Conservation (phyloP, 208 protist genomes). For the Leishmania aethiopica region DNA sequence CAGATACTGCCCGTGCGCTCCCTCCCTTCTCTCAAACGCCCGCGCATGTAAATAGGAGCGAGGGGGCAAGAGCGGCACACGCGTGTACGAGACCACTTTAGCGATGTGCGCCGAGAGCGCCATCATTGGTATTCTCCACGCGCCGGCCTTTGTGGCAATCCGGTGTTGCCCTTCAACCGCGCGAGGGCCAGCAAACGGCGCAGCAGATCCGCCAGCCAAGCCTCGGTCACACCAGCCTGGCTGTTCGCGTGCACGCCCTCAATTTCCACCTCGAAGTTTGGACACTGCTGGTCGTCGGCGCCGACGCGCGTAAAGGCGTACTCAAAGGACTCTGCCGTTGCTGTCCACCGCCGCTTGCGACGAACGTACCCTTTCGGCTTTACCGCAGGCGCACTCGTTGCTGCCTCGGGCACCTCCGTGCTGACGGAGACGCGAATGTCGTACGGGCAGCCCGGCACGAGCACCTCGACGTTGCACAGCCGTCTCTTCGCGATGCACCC, state of each 20-base stretch:
- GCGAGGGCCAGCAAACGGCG: constrained; percentile 39
- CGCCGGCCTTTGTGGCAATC: neutral
- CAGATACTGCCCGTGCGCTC: neutral
- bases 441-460: constrained; percentile 54
- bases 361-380: constrained; percentile 41
- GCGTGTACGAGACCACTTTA: no score
- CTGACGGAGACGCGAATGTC: constrained; percentile 72
- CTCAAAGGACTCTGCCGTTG: constrained; percentile 42
- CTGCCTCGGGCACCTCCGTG: constrained; percentile 28
- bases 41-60: neutral
- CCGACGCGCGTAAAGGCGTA: constrained; percentile 73
- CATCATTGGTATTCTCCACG: neutral
- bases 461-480: constrained; percentile 64
- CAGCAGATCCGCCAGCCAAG: constrained; percentile 54
- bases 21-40: neutral
- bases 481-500: constrained; percentile 55
- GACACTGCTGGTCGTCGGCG: constrained; percentile 8
- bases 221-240: constrained; percentile 42
- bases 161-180: constrained; percentile 35
- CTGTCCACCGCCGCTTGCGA: constrained; percentile 53
- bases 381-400: constrained; percentile 15
- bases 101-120: neutral
- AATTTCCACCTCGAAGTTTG: constrained; percentile 73
- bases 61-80: neutral
- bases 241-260: constrained; percentile 52